phyloP scores from a whole-genome alignment of 371 early-diverging fungal genomes.

The Encephalitozoon intestinalis region DNA sequence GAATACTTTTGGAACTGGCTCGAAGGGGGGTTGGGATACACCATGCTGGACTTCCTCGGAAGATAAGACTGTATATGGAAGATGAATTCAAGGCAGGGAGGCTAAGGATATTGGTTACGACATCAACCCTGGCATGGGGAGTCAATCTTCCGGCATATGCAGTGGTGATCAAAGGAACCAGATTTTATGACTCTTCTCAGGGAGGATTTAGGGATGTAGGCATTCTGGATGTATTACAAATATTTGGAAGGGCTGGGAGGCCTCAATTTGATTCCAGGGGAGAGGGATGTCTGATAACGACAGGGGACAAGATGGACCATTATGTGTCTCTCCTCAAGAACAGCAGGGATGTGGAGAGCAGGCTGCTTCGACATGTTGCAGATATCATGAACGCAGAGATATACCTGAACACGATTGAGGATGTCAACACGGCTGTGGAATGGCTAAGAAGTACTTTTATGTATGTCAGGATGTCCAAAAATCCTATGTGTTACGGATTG shows the following conservation, averaged over 20 bases:
- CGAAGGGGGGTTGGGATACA: conserved; percentile 78
- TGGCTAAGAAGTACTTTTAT: conserved; percentile 93
- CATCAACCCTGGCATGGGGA: conserved; percentile 99
- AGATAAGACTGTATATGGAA: conserved; percentile 83
- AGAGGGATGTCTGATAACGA: conserved; percentile 89
- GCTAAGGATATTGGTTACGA: conserved; percentile 83
- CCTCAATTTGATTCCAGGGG: conserved; percentile 91
- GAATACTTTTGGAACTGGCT: conserved; percentile 6
- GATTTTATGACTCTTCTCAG: conserved; percentile 78
- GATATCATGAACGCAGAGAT: conserved; percentile 92
- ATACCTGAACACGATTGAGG: conserved; percentile 76
- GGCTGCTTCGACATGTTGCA: conserved; percentile 73
- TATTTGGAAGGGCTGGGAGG: conserved; percentile 97
- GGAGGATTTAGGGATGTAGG: conserved; percentile 77
- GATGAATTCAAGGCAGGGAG: conserved; percentile 78
- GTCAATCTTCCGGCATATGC: conserved; percentile 98
- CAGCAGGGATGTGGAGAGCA: conserved; percentile 90
- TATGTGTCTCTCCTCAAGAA: conserved; percentile 81
- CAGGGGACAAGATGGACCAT: conserved; percentile 76
- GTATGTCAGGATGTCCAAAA: conserved; percentile 72
- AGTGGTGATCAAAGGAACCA: conserved; percentile 96
- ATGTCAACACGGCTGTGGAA: conserved; percentile 77
- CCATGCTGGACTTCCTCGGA: conserved; percentile 92
- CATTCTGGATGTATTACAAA: conserved; percentile 69
- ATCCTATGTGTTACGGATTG: conserved; percentile 52